Conservation (phyloP, 441 rosid species). For the Euphorbia corollata region DNA sequence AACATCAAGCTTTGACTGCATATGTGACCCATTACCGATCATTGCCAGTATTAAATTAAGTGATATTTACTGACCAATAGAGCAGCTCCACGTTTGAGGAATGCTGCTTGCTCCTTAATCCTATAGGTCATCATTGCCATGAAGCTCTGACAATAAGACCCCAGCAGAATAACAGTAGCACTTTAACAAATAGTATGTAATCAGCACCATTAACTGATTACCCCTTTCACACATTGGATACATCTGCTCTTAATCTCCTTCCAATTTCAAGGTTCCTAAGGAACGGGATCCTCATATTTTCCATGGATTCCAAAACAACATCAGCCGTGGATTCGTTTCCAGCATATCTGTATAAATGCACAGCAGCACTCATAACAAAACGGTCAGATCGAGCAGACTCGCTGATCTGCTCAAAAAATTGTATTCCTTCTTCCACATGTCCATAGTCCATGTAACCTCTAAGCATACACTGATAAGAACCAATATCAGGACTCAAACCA, state of each 20-base stretch:
- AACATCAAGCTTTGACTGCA: too few species aligned
- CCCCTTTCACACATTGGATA: background rate
- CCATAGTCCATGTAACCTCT: slow-evolving; percentile 59
- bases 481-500: slow-evolving; percentile 45
- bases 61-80: too few species aligned
- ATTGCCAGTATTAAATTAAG: too few species aligned
- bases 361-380: slow-evolving; percentile 47
- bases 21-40: too few species aligned
- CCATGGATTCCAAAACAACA: slow-evolving; percentile 31
- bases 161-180: background rate
- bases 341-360: slow-evolving; percentile 46
- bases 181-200: background rate
- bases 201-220: background rate
- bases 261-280: slow-evolving; percentile 35
- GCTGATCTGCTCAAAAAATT: slow-evolving; percentile 44
- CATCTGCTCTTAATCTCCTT: slow-evolving; percentile 19
- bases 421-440: slow-evolving; percentile 43
- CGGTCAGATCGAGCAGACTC: slow-evolving; percentile 37
- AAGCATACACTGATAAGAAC: slow-evolving; percentile 45
- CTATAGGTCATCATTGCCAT: too few species aligned
- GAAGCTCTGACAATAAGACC: background rate
- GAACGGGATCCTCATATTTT: slow-evolving; percentile 25
- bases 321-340: slow-evolving; percentile 41
- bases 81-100: too few species aligned
- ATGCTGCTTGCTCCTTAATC: too few species aligned